phyloP scores from a whole-genome alignment of 371 early-diverging fungal genomes.

The Apophysomyces elegans region DNA sequence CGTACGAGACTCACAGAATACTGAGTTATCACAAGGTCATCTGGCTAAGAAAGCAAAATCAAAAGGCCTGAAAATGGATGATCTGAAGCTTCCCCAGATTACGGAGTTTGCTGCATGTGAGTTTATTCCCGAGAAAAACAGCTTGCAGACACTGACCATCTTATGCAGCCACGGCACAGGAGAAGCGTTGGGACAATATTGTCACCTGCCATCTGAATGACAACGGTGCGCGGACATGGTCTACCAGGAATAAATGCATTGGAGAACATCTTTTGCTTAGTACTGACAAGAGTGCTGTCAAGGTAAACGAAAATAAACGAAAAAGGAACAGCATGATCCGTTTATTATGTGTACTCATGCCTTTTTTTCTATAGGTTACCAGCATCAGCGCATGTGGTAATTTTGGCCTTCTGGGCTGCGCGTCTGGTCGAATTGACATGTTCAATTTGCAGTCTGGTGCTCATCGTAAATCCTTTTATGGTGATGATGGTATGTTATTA shows the following conservation, averaged over 20 bases:
- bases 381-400: slow-evolving; percentile 90
- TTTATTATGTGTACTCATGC: not conserved
- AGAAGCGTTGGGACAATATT: slow-evolving; percentile 90
- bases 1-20: slow-evolving; percentile 81
- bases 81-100: slow-evolving; percentile 75
- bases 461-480: slow-evolving; percentile 67
- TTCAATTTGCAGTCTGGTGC: slow-evolving; percentile 95
- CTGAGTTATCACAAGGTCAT: slow-evolving; percentile 82
- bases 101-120: slow-evolving; percentile 71
- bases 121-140: slow-evolving; percentile 10
- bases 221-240: slow-evolving; percentile 81
- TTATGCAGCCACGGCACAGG: slow-evolving; percentile 56
- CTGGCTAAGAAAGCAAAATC: slow-evolving; percentile 69
- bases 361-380: slow-evolving; percentile 47
- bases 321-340: not conserved
- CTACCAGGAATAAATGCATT: slow-evolving; percentile 71
- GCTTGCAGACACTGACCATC: not conserved
- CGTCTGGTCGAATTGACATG: slow-evolving; percentile 81
- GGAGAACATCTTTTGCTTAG: slow-evolving; percentile 71
- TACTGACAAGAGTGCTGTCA: slow-evolving; percentile 67
- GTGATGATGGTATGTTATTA: slow-evolving; percentile 31
- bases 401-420: slow-evolving; percentile 86
- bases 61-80: slow-evolving; percentile 58
- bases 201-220: slow-evolving; percentile 84
- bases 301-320: slow-evolving; percentile 18